Conservation (phyloP, 2,329 filamentous ascomycete genomes). For the Cytospora piceae region DNA sequence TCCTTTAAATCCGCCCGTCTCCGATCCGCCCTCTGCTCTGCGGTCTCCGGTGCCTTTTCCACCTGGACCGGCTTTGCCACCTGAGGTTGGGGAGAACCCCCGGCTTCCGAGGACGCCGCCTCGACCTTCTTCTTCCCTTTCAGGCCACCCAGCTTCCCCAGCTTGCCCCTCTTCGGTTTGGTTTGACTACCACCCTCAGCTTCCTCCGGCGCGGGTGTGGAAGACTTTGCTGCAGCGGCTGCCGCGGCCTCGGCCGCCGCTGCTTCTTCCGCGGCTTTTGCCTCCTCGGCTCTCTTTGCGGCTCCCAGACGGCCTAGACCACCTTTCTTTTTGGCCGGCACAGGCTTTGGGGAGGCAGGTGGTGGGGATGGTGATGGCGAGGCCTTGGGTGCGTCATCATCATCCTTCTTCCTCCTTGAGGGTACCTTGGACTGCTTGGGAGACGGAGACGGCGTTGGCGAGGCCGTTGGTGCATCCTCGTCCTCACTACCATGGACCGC, state of each 20-base stretch:
- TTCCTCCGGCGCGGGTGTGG: conserved; percentile 8
- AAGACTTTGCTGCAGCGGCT: background rate
- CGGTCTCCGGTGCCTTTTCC: conserved; percentile 45
- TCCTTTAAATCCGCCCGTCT: conserved; percentile 55
- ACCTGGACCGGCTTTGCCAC: conserved; percentile 36
- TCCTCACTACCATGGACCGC: too few species aligned
- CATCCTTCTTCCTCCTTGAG: background rate
- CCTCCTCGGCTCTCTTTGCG: conserved; percentile 10
- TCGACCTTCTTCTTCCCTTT: conserved; percentile 13
- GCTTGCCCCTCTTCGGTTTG: conserved; percentile 8
- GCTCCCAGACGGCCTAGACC: conserved; percentile 19
- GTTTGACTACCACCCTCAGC: background rate
- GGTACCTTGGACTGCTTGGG: background rate
- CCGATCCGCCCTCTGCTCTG: conserved; percentile 52
- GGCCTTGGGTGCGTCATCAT: background rate
- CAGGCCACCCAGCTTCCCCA: conserved; percentile 53
- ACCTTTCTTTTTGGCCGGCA: conserved; percentile 4
- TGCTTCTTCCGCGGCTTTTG: background rate
- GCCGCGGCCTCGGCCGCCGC: background rate
- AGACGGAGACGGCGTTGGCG: background rate
- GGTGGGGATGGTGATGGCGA: conserved; percentile 19
- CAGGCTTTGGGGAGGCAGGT: conserved; percentile 8
- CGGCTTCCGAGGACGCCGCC: background rate
- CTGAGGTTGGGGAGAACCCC: background rate
- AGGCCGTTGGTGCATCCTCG: background rate